Percentiles rank a stretch among this genome's conserved stretches.
phyloP scores from a whole-genome alignment of 768 basidiomycete genomes.

The Boletus vinaceobasis region DNA sequence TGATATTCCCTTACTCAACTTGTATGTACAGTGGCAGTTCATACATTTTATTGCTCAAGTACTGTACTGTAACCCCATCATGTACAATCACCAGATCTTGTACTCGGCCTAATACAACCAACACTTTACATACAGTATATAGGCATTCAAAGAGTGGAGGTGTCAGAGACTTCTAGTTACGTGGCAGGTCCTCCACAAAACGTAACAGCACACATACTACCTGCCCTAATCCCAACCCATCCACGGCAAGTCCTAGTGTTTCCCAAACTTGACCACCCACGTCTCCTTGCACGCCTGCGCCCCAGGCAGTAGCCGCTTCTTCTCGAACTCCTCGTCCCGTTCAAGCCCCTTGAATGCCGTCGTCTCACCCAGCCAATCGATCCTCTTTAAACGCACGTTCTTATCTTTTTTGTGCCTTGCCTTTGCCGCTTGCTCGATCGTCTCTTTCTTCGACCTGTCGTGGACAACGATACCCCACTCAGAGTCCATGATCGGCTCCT shows the following conservation, averaged over 20 bases:
- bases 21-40: too few relatives aligned
- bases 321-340: constrained; percentile 54
- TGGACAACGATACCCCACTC: constrained; percentile 60
- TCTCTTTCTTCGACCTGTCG: constrained; percentile 42
- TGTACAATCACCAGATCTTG: too few relatives aligned
- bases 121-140: too few relatives aligned
- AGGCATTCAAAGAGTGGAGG: background rate
- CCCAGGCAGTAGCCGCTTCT: constrained; percentile 48
- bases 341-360: constrained; percentile 63
- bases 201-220: background rate
- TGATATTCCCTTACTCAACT: too few relatives aligned
- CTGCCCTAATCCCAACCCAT: background rate
- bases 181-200: background rate
- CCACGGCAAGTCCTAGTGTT: constrained; percentile 13
- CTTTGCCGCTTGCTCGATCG: constrained; percentile 50
- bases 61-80: too few relatives aligned
- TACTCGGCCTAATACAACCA: too few relatives aligned
- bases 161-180: background rate
- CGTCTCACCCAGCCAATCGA: constrained; percentile 61
- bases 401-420: constrained; percentile 39
- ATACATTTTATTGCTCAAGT: too few relatives aligned
- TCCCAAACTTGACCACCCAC: constrained; percentile 54
- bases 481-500: constrained; percentile 55
- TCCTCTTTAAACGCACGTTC: constrained; percentile 44
- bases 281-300: constrained; percentile 44